Conservation (phyloP, 1,284 basidiomycete species). For the Ceratobasidium sp. region DNA sequence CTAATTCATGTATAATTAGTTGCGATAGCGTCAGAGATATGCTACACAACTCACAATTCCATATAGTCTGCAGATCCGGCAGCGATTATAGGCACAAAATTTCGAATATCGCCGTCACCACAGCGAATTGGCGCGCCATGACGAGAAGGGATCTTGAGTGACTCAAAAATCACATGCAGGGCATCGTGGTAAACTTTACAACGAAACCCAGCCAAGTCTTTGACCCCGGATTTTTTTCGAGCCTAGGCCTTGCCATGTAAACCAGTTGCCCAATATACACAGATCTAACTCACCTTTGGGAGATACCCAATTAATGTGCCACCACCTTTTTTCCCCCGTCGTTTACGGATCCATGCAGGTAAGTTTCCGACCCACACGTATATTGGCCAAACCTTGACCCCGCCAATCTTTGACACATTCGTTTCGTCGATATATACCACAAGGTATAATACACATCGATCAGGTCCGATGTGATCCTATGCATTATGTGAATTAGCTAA, state of each 20-base stretch:
- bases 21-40: too few relatives aligned
- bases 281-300: not conserved
- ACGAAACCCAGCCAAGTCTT: not conserved
- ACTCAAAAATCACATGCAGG: not conserved
- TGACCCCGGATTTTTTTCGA: not conserved
- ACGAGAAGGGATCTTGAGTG: not conserved
- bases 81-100: not conserved
- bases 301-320: not conserved
- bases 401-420: constrained; percentile 2
- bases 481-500: too few relatives aligned
- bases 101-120: not conserved
- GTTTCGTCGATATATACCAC: constrained; percentile 10
- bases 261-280: too few relatives aligned
- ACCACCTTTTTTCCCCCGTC: not conserved
- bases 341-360: not conserved
- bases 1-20: too few relatives aligned
- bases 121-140: not conserved
- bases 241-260: too few relatives aligned
- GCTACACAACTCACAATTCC: not conserved
- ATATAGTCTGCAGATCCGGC: not conserved
- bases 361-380: constrained; percentile 13
- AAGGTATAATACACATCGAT: not conserved
- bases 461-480: not conserved
- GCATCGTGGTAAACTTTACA: not conserved
- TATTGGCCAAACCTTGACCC: constrained; percentile 10